Conservation (phyloP, 2,329 filamentous ascomycete genomes). For the Verticillium nubilum region DNA sequence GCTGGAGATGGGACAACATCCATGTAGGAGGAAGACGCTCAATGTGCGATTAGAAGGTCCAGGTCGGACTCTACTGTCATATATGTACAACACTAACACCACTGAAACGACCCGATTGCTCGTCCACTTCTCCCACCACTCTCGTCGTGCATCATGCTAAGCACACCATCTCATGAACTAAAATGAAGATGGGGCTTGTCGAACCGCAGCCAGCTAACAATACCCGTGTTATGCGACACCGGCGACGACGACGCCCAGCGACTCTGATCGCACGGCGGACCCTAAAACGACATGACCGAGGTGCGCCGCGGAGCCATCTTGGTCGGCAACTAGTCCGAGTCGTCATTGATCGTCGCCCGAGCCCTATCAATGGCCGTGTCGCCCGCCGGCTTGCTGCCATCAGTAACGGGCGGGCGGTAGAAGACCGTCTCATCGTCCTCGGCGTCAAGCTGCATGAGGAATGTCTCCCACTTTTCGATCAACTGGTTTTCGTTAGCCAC, state of each 20-base stretch:
- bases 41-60: slow-evolving; percentile 3
- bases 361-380: slow-evolving; percentile 57
- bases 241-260: not conserved
- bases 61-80: slow-evolving; percentile 11
- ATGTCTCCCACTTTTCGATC: slow-evolving; percentile 96
- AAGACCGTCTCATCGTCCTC: slow-evolving; percentile 77
- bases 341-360: slow-evolving; percentile 52
- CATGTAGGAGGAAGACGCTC: not conserved
- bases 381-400: slow-evolving; percentile 42
- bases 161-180: not conserved
- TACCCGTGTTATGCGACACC: not conserved
- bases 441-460: slow-evolving; percentile 89
- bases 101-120: not conserved
- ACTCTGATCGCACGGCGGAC: not conserved
- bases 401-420: slow-evolving; percentile 57
- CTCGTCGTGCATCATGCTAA: not conserved
- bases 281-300: not conserved
- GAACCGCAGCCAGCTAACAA: not conserved
- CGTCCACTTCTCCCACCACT: not conserved
- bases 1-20: not conserved
- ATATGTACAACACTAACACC: slow-evolving; percentile 15
- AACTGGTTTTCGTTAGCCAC: slow-evolving; percentile 34
- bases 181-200: not conserved
- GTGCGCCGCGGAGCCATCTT: slow-evolving; percentile 9
- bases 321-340: slow-evolving; percentile 43